phyloP scores from a whole-genome alignment of 495 filamentous ascomycete genomes.

The Talaromyces stipitatus region DNA sequence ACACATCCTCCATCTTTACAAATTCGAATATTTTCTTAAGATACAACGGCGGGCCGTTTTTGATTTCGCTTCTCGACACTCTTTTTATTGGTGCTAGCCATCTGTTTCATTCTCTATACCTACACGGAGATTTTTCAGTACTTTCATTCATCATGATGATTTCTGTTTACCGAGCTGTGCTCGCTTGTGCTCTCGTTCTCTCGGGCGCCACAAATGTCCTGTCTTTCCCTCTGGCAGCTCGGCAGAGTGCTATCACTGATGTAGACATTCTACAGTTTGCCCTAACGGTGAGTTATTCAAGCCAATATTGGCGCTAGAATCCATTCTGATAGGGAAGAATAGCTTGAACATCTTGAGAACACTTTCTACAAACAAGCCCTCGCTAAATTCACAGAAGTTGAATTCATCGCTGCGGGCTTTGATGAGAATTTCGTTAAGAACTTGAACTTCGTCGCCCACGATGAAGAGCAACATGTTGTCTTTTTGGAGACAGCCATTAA shows the following conservation, averaged over 20 bases:
- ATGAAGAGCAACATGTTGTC: constrained; percentile 51
- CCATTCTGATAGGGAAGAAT: neutral
- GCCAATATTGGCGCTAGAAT: neutral
- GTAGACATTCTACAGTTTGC: neutral
- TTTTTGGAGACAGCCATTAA: constrained; percentile 47
- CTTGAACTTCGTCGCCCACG: constrained; percentile 39
- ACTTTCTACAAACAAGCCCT: constrained; percentile 49
- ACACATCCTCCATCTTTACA: too few relatives aligned
- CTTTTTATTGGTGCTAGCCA: too few relatives aligned
- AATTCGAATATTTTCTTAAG: too few relatives aligned
- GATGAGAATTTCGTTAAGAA: constrained; percentile 42
- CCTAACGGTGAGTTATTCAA: neutral
- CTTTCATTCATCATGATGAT: neutral
- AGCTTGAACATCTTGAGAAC: constrained; percentile 31
- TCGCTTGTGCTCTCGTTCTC: neutral
- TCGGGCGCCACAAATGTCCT: neutral
- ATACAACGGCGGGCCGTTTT: too few relatives aligned
- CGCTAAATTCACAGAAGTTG: constrained; percentile 41
- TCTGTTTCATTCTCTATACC: too few relatives aligned
- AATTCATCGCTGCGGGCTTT: constrained; percentile 48
- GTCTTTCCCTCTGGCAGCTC: neutral
- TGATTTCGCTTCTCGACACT: too few relatives aligned
- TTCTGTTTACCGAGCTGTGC: neutral
- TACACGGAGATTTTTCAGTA: neutral
- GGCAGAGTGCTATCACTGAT: neutral